Evolutionary conservation across 352 stramenopile genomes (phyloP), one percentile per base, ranked within the genome.

Genomic region (Phytopythium chamaehyphon): DNA sequence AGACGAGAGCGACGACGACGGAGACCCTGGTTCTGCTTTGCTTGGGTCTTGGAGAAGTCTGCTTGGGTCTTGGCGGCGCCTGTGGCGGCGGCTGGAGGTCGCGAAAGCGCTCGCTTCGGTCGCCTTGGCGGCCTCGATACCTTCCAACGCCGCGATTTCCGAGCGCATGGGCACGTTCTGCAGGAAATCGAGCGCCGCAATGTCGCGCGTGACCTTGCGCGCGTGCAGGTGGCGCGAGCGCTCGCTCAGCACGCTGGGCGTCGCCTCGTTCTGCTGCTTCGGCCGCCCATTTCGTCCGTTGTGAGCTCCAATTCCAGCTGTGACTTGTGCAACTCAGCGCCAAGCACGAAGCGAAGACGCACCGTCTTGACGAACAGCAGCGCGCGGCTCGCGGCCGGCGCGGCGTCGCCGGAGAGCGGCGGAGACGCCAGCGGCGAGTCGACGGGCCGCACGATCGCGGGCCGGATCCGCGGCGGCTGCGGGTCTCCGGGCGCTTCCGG

Each of bases 101-200:
- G 36, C 12, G 22, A 18, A n/a, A 14, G 33, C 42, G 42, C 12
- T 21, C 4, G 42, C 8, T 5, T 36, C 21, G 4, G 28, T 22
- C 1, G 45, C 46, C 37, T 64, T 24, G 6, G 42, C 39, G 6
- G 22, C 51, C 8, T 26, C 38, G 11, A 45, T 36, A n/a, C 6
- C 44, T 26, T 6, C 40, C 8, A 36, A n/a, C 47, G 38, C 16
- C 33, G 24, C 21, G n/a, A 38, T 16, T 61, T 96, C 86, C 21
- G 73, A 81, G 6, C 65, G 67, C 84, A 96, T 95, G 38, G 86
- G 77, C 47, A 96, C 94, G 59, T 79, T 93, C 45, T 90, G 81
- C 15, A 96, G 65, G 55, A 96, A 96, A 51, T 95, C 86, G 21
- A 96, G 61, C 22, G 86, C 86, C 16, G 83, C 83, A 39, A 95